Conservation (phyloP, 2,329 filamentous ascomycete species). For the Dichotomopilus funicola region DNA sequence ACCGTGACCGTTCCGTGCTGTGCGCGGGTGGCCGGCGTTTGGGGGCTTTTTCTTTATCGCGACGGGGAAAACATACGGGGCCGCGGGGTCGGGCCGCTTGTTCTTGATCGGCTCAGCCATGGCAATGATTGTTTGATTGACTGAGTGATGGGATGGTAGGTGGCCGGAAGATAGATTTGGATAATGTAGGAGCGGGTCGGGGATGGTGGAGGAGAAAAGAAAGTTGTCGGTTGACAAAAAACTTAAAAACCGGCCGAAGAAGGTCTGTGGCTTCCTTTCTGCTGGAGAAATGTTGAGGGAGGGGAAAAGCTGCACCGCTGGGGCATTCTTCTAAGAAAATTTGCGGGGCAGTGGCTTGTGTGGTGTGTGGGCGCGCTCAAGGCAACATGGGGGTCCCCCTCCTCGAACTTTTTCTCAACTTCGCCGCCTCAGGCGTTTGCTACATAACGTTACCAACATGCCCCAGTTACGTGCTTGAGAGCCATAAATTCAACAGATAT, state of each 20-base stretch:
- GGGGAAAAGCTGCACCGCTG: conserved; percentile 17
- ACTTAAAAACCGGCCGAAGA: neutral
- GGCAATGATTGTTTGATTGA: conserved; percentile 26
- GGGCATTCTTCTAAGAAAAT: conserved; percentile 18
- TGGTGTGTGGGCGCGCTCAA: neutral
- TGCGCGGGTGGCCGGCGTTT: neutral
- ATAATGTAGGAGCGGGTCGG: neutral
- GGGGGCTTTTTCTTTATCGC: conserved; percentile 4
- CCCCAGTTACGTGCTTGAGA: neutral
- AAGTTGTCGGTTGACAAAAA: no score
- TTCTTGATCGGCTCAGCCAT: conserved; percentile 61
- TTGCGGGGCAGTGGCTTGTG: conserved; percentile 21
- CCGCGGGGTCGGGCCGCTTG: conserved; percentile 51
- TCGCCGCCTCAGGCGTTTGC: neutral
- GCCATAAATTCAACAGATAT: no score
- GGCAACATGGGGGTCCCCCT: conserved; percentile 7
- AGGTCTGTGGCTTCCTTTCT: conserved; percentile 12
- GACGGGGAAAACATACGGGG: conserved; percentile 45
- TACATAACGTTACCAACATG: neutral
- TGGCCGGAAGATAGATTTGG: conserved; percentile 22
- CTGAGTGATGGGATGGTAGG: conserved; percentile 22
- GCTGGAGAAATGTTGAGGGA: conserved; percentile 23
- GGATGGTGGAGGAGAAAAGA: no score
- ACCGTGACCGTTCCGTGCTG: neutral
- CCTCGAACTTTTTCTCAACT: conserved; percentile 1